Evolutionary conservation across 2,329 filamentous ascomycete genomes (phyloP), one percentile per base, ranked within the genome.

Genomic region (Coniochaeta ligniaria): DNA sequence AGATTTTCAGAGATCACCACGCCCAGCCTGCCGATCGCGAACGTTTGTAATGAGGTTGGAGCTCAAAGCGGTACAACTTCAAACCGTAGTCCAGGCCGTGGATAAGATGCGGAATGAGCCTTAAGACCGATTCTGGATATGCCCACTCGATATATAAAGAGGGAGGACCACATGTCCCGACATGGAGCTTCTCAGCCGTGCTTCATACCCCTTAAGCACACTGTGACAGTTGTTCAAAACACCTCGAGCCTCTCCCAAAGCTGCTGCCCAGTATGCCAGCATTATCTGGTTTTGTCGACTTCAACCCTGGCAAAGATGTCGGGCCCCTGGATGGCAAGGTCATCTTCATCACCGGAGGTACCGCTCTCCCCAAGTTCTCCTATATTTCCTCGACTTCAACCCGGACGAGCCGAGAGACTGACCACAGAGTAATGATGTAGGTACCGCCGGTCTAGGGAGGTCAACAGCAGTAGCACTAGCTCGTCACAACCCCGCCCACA

Each of bases 401-500:
- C 17, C 12, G 22, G 9, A 24, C 20, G 43, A 26, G 43, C 20
- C 2, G 11, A 3, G 14, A 3, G n/a, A 9, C 22, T 55, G 35
- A 54, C 26, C 33, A 38, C 45, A 58, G 8, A 45, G 43, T 12
- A n/a, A 17, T 16, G 6, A 14, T 47, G n/a, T 43, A 68, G 69
- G 67, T 3, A 79, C 76, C 38, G 68, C 72, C 28, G 78, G 78
- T 0, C 68, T 80, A 2, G 79, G 78, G 24, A 74, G 72, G 60
- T 71, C 74, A 60, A 74, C 74, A 5, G 68, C 79, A 43, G 64
- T 74, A 14, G 71, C 73, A 4, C 70, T 80, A 8, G 73, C 76
- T 14, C 71, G 72, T 58, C 77, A 79, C 63, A 57, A 72, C n/a
- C 81, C 83, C 17, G 69, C 73, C 2, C 76, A 80, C 58, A 80